A percentile compares a stretch with the other conserved stretches of the same genome.
Conservation (phyloP, 768 basidiomycete species). For the Clavaria fumosa region DNA sequence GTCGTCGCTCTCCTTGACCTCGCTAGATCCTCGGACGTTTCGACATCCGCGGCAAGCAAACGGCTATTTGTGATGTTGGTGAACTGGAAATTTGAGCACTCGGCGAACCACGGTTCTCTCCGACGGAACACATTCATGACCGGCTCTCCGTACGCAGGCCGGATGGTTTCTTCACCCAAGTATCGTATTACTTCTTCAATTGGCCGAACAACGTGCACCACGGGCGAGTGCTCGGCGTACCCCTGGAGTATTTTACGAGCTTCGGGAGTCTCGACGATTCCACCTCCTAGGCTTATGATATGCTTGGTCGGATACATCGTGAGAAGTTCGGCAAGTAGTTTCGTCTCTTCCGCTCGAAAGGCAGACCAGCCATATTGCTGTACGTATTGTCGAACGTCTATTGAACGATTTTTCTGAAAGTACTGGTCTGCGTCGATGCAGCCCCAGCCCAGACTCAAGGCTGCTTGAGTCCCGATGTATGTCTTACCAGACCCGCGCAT, state of each 20-base stretch:
- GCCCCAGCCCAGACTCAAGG: constrained; percentile 52
- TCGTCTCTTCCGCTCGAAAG: constrained; percentile 72
- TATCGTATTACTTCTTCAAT: constrained; percentile 71
- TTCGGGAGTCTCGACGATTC: constrained; percentile 74
- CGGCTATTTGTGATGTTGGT: constrained; percentile 46
- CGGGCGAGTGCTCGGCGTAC: constrained; percentile 42
- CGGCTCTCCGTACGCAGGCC: constrained; percentile 84
- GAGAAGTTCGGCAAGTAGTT: constrained; percentile 54
- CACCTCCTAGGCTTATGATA: constrained; percentile 86
- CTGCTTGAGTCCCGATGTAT: constrained; percentile 68
- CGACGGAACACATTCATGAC: constrained; percentile 73
- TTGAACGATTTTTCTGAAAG: constrained; percentile 50
- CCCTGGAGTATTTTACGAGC: constrained; percentile 58
- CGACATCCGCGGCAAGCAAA: constrained; percentile 11
- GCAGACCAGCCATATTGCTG: constrained; percentile 73
- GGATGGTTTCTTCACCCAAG: constrained; percentile 53
- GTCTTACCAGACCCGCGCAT: constrained; percentile 98
- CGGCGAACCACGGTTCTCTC: constrained; percentile 73
- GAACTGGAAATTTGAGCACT: constrained; percentile 73
- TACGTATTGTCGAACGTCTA: constrained; percentile 62
- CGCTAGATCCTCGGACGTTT: constrained; percentile 4
- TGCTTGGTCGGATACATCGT: constrained; percentile 38
- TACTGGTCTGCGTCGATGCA: constrained; percentile 72
- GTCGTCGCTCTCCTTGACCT: constrained; percentile 23
- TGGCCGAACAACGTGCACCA: constrained; percentile 75